Percentiles rank a stretch among this genome's conserved stretches.
phyloP scores from a whole-genome alignment of 371 early-diverging fungal genomes.

The Mortierella sp. region DNA sequence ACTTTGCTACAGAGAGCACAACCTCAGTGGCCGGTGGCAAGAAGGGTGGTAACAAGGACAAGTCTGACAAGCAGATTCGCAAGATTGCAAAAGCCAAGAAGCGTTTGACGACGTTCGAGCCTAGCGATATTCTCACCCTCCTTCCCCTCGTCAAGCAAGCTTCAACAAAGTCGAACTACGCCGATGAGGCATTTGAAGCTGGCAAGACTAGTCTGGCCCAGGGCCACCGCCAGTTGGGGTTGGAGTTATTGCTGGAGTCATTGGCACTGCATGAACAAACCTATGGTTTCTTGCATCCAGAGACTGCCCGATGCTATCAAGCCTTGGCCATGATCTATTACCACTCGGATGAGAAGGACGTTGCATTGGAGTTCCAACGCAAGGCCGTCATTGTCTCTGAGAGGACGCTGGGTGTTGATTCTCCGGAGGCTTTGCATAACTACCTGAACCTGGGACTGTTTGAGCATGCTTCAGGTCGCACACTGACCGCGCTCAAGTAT shows the following conservation, averaged over 20 bases:
- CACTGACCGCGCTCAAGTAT: constrained; percentile 80
- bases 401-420: constrained; percentile 87
- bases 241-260: constrained; percentile 88
- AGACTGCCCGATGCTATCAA: constrained; percentile 87
- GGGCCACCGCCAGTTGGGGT: constrained; percentile 80
- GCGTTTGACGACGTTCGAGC: constrained; percentile 67
- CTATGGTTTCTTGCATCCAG: constrained; percentile 91
- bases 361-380: constrained; percentile 83
- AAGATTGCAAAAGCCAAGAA: constrained; percentile 46
- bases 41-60: constrained; percentile 54
- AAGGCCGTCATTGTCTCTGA: constrained; percentile 90
- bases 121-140: constrained; percentile 83
- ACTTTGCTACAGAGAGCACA: constrained; percentile 50
- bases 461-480: constrained; percentile 85
- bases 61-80: constrained; percentile 58
- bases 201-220: constrained; percentile 85
- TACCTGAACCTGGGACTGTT: constrained; percentile 86
- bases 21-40: constrained; percentile 36
- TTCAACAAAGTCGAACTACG: constrained; percentile 72
- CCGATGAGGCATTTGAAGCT: constrained; percentile 91
- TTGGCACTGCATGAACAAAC: constrained; percentile 91
- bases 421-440: constrained; percentile 89
- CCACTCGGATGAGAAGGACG: constrained; percentile 79
- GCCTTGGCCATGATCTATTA: constrained; percentile 90
- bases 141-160: constrained; percentile 89